Conservation (phyloP, 257 asterid species). For the Nemophila menziesii region DNA sequence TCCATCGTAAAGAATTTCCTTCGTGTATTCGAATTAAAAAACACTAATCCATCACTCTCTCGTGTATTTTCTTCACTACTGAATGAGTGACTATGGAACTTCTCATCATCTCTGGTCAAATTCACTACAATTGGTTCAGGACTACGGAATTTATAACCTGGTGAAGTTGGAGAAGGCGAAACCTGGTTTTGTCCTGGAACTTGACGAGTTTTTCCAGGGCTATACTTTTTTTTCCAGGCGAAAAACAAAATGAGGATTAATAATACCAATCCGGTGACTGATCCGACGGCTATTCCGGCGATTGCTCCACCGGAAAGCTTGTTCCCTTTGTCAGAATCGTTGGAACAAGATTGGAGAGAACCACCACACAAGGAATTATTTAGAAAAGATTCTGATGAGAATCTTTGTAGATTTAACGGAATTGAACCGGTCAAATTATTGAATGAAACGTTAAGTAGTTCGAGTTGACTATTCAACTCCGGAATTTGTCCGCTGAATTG, state of each 20-base stretch:
- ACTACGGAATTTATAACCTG: constrained; percentile 7
- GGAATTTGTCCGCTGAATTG: constrained; percentile 40
- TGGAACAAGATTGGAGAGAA: constrained; percentile 29
- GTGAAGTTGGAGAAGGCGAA: constrained; percentile 20
- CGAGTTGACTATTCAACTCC: constrained; percentile 13
- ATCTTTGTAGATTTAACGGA: constrained; percentile 24
- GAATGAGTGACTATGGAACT: constrained; percentile 2
- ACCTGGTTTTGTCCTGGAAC: constrained; percentile 1
- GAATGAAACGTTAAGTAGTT: constrained; percentile 44
- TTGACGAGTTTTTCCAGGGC: constrained; percentile 11
- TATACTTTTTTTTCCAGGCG: constrained; percentile 20
- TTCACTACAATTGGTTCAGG: constrained; percentile 2
- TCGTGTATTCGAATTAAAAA: constrained; percentile 21
- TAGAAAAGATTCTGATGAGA: constrained; percentile 24
- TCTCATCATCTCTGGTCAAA: constrained; percentile 9
- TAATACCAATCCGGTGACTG: constrained; percentile 17
- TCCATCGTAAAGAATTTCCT: constrained; percentile 27
- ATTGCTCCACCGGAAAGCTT: constrained; percentile 38
- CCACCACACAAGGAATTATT: constrained; percentile 41
- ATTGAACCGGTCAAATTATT: constrained; percentile 33
- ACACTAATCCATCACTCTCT: constrained; percentile 29
- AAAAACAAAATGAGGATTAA: constrained; percentile 13
- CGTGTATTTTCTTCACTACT: constrained; percentile 3
- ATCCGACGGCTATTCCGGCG: constrained; percentile 49
- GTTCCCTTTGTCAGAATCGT: constrained; percentile 1